These are phyloP conservation scores for Osmanthus fragrans DNA, from an alignment of 257 asterid genomes.

Conservation along the genomic window DNA sequence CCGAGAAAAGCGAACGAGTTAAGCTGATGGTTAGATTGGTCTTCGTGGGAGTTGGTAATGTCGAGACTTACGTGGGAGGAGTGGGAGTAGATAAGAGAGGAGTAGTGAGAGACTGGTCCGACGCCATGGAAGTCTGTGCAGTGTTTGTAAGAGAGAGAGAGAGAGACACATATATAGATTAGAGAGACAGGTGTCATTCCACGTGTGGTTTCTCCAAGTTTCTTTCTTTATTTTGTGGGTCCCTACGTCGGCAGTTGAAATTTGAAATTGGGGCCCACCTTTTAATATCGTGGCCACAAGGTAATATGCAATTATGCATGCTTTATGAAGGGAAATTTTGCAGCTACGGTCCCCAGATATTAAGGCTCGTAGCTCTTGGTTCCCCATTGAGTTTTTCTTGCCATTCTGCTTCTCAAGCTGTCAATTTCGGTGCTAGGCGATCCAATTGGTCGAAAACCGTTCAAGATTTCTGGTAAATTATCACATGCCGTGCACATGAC, in stretches of 20 bases:
- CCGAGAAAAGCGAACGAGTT: slow-evolving; percentile 69
- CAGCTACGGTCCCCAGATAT: too few relatives aligned
- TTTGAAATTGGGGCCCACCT: neutral
- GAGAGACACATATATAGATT: neutral
- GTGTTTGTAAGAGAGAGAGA: slow-evolving; percentile 20
- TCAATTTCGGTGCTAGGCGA: too few relatives aligned
- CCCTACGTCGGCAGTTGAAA: neutral
- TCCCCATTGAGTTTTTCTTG: too few relatives aligned
- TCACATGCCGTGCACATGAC: too few relatives aligned
- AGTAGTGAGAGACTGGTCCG: slow-evolving; percentile 47
- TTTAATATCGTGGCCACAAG: too few relatives aligned
- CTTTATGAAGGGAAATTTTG: too few relatives aligned
- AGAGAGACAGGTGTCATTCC: slow-evolving; percentile 10
- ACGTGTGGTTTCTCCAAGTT: neutral
- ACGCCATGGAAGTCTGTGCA: slow-evolving; percentile 13
- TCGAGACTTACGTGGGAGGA: slow-evolving; percentile 52
- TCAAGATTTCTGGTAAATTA: too few relatives aligned
- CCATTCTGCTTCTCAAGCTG: too few relatives aligned
- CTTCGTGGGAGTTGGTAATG: slow-evolving; percentile 33
- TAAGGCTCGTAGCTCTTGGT: too few relatives aligned
- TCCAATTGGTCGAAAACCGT: too few relatives aligned
- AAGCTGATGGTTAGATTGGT: slow-evolving; percentile 3
- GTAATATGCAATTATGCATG: too few relatives aligned
- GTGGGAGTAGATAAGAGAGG: slow-evolving; percentile 48
- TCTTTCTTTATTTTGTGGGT: neutral